Conservation (phyloP, 2,329 filamentous ascomycete species). For the Xylariaceae sp. region DNA sequence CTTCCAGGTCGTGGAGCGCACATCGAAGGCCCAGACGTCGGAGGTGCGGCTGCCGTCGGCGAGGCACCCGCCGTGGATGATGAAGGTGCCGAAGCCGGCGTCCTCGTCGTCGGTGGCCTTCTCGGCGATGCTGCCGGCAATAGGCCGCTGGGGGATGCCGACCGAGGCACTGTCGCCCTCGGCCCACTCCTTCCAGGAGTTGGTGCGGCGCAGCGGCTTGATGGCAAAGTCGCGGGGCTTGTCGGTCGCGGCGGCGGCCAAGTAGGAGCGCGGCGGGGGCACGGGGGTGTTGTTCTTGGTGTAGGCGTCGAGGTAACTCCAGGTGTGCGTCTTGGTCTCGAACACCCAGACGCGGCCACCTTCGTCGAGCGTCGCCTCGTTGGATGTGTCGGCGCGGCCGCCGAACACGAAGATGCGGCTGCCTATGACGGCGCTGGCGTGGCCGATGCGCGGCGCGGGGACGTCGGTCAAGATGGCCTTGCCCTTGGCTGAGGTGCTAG, state of each 20-base stretch:
- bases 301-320: constrained; percentile 60
- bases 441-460: constrained; percentile 67
- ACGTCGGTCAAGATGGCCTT: constrained; percentile 40
- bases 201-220: constrained; percentile 30
- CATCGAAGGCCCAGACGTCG: constrained; percentile 77
- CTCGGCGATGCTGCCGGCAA: constrained; percentile 53
- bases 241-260: constrained; percentile 55
- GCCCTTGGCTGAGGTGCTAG: constrained; percentile 19
- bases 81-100: constrained; percentile 63
- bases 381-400: constrained; percentile 58
- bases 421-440: constrained; percentile 65
- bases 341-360: constrained; percentile 72
- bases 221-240: constrained; percentile 49
- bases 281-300: constrained; percentile 34
- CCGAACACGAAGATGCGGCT: constrained; percentile 76
- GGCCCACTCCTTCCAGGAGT: constrained; percentile 53
- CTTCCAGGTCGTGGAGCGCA: constrained; percentile 61
- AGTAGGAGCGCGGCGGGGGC: constrained; percentile 68
- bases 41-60: constrained; percentile 54
- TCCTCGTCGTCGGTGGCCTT: constrained; percentile 56
- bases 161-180: constrained; percentile 49
- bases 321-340: constrained; percentile 58
- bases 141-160: constrained; percentile 56
- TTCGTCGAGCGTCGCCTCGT: constrained; percentile 68
- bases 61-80: constrained; percentile 73